phyloP scores from a whole-genome alignment of 371 early-diverging fungal genomes.

The Mucor sp. region DNA sequence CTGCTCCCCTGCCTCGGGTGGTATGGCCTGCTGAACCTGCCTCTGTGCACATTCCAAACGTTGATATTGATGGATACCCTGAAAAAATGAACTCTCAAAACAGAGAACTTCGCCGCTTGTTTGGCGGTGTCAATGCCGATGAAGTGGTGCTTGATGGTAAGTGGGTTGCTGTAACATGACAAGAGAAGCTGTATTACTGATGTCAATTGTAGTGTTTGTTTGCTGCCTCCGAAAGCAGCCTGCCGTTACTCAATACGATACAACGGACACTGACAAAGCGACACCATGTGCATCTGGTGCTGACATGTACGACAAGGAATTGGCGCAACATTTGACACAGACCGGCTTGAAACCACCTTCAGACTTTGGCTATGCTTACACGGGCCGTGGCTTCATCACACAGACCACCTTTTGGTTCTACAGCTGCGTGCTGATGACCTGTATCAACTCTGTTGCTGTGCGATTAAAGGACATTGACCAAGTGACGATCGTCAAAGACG shows the following conservation, averaged over 20 bases:
- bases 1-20: background rate
- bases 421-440: conserved; percentile 39
- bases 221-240: conserved; percentile 13
- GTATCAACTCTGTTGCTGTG: conserved; percentile 39
- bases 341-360: conserved; percentile 16
- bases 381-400: conserved; percentile 42
- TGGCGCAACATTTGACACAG: background rate
- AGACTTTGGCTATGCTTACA: conserved; percentile 34
- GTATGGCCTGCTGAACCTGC: conserved; percentile 25
- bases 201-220: conserved; percentile 8
- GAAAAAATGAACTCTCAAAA: conserved; percentile 27
- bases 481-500: conserved; percentile 25
- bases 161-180: background rate
- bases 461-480: conserved; percentile 35
- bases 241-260: background rate
- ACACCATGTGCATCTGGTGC: background rate
- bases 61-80: conserved; percentile 21
- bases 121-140: conserved; percentile 34
- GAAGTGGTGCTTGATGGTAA: conserved; percentile 50
- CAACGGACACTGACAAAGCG: conserved; percentile 5
- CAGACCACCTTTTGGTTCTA: conserved; percentile 49
- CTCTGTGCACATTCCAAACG: conserved; percentile 6
- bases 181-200: background rate
- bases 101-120: conserved; percentile 32
- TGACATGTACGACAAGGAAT: conserved; percentile 14